Percentiles rank a stretch among this genome's conserved stretches.
phyloP scores from a whole-genome alignment of 2,329 filamentous ascomycete species.

The Aspergillus aculeatinus region DNA sequence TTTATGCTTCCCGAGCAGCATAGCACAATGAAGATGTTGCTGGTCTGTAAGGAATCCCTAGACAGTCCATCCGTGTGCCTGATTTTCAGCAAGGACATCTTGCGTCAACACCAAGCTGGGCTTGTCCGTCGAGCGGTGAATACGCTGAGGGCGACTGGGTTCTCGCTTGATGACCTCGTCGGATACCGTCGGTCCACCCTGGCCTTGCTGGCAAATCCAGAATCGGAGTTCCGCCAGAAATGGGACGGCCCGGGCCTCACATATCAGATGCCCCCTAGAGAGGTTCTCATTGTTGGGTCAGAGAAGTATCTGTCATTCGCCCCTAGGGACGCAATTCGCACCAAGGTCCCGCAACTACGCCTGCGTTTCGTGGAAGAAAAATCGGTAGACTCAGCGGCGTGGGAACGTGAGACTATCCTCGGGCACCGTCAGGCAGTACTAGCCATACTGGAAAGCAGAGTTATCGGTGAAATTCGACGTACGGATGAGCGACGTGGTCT shows the following conservation, averaged over 20 bases:
- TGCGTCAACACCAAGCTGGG: conserved; percentile 30
- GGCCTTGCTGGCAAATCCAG: conserved; percentile 24
- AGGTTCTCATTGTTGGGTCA: conserved; percentile 32
- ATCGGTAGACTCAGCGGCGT: conserved; percentile 15
- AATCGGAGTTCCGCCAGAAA: conserved; percentile 24
- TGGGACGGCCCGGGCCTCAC: conserved; percentile 33
- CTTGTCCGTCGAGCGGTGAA: conserved; percentile 28
- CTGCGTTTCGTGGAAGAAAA: conserved; percentile 29
- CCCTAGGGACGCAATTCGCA: conserved; percentile 15
- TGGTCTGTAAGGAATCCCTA: conserved; percentile 34
- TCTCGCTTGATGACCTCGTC: conserved; percentile 25
- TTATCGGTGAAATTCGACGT: conserved; percentile 36
- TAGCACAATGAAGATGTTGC: conserved; percentile 36
- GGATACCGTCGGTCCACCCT: conserved; percentile 32
- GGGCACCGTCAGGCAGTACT: conserved; percentile 35
- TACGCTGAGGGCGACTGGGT: conserved; percentile 15
- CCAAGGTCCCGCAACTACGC: conserved; percentile 16
- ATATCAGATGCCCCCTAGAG: conserved; percentile 29
- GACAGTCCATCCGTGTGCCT: conserved; percentile 29
- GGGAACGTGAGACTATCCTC: conserved; percentile 28
- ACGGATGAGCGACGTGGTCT: conserved; percentile 25
- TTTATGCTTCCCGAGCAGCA: conserved; percentile 33
- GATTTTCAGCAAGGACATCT: conserved; percentile 25
- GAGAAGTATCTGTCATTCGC: conserved; percentile 38
- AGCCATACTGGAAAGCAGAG: conserved; percentile 36